Evolutionary conservation across 78 protist genomes (phyloP).

Genomic region (Dictyostelium firmibasis): DNA sequence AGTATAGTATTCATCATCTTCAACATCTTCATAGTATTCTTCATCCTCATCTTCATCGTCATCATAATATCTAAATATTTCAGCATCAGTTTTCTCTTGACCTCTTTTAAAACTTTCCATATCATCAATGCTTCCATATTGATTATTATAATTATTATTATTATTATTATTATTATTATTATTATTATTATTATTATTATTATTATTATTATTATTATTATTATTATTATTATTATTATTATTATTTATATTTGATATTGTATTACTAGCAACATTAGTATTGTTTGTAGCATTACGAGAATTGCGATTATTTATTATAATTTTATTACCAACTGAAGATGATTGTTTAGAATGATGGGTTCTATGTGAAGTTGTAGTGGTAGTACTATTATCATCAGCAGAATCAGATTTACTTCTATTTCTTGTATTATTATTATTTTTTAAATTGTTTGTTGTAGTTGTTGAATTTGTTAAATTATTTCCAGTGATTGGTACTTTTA

Average conservation of each 20-base stretch:
- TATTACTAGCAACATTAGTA: not conserved
- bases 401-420: not conserved
- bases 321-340: not conserved
- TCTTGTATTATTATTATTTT: not conserved
- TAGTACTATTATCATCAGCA: not conserved
- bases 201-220: not conserved
- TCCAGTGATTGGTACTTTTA: not conserved
- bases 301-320: not conserved
- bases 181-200: not conserved
- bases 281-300: not conserved
- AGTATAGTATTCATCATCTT: not conserved
- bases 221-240: not conserved
- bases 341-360: not conserved
- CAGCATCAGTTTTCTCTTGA: slow-evolving; percentile 12
- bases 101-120: not conserved
- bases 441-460: not conserved
- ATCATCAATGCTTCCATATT: not conserved
- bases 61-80: slow-evolving; percentile 11
- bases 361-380: not conserved
- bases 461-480: not conserved
- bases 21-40: not conserved
- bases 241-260: not conserved
- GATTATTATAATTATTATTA: not conserved
- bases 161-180: not conserved
- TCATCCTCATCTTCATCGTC: slow-evolving; percentile 23